Base-by-base conservation (phyloP, 371 early-diverging fungal genomes). In the Mucor plumbeus region DNA sequence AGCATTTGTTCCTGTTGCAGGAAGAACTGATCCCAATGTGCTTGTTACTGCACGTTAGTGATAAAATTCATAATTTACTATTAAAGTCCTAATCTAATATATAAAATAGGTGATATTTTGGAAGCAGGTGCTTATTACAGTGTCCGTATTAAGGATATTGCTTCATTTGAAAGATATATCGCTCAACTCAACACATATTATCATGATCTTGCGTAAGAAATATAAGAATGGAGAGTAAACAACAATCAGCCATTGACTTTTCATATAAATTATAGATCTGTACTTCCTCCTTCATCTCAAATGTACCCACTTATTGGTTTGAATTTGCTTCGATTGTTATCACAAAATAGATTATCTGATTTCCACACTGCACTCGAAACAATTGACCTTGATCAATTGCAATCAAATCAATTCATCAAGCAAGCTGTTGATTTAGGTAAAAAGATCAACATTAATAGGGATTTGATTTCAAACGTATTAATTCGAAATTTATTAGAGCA, bases 301-400 rank as follows among this genome's bases (percentile, higher is more conserved):
- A 91, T 90, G 91, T 93, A 95, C 75, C 90, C 92, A 41, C 82
- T 97, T 58, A 86, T 94, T 36, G 99, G 97, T 5, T 86, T 98
- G 56, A 93, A 98, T 73, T 87, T 98, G 48, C 85, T 97, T 69
- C 90, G 93, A 65, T 86, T 97, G 68, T 84, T 98, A 59, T 89
- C 97, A 38, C 97, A 97, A 78, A 94, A 94, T 86, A 87, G 94
- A 50, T 90, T 97, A 68, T 90, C 97, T 21, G 97, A 97, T 71
- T 98, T 98, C 80, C 97, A 98, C 80, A 92, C 95, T 14, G 90
- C 94, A 65, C 86, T 98, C 57, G 99, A 98, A 69, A 84, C 83
- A 59, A 90, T 98, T 68, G 94, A 94, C 55, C 88, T 91, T n/a
- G 89, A 90, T 34, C 90, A 91, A 74, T 82, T 95, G 38, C 87